phyloP scores from a whole-genome alignment of 352 stramenopile species.

The Phytophthora cajani region DNA sequence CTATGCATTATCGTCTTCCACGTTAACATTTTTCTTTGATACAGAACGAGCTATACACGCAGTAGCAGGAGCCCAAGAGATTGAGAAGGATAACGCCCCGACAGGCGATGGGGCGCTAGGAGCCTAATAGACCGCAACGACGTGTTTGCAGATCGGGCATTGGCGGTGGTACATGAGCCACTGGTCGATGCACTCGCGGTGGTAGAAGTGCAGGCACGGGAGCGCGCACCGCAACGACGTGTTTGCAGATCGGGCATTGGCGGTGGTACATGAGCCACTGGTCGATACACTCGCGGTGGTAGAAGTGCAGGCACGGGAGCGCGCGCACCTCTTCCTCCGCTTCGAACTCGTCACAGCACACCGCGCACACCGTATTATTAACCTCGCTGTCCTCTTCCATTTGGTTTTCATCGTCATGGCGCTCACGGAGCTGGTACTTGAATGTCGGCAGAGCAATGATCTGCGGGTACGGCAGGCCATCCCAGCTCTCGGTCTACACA shows the following conservation, averaged over 20 bases:
- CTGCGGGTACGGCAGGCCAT: constrained; percentile 83
- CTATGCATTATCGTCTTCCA: constrained; percentile 24
- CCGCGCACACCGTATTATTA: constrained; percentile 82
- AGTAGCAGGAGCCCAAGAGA: constrained; percentile 16
- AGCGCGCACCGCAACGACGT: constrained; percentile 82
- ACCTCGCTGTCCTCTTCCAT: constrained; percentile 41
- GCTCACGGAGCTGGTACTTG: constrained; percentile 64
- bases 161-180: constrained; percentile 88
- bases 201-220: constrained; percentile 90
- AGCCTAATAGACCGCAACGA: constrained; percentile 71
- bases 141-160: constrained; percentile 89
- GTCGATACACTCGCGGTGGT: constrained; percentile 91
- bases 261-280: constrained; percentile 89
- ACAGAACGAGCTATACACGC: constrained; percentile 26
- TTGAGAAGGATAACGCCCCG: constrained; percentile 16
- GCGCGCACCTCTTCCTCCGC: constrained; percentile 78
- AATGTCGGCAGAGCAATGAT: constrained; percentile 85
- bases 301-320: constrained; percentile 89
- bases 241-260: constrained; percentile 88
- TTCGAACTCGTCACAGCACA: constrained; percentile 86
- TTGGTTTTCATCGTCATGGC: constrained; percentile 31
- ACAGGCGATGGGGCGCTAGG: neutral
- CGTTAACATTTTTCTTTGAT: constrained; percentile 30
- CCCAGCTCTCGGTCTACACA: constrained; percentile 64
- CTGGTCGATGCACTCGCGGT: constrained; percentile 91